Evolutionary conservation across 352 stramenopile species (phyloP), one percentile per base, ranked within the genome.

Genomic region (Globisporangium polare): DNA sequence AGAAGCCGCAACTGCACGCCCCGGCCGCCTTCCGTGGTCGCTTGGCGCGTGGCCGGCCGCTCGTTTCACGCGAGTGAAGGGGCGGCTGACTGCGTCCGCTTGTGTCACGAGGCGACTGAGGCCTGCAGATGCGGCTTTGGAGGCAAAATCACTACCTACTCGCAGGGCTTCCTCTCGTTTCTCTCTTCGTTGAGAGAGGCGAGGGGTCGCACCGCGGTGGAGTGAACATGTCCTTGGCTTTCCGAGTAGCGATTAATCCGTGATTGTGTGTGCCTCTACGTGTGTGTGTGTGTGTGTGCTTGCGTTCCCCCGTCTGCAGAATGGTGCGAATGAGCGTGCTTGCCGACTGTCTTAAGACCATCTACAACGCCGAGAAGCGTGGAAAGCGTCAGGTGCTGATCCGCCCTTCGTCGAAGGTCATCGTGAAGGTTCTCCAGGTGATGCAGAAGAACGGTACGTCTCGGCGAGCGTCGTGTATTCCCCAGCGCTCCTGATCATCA

Each of bases 271-370:
- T 54, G 29, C n/a, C 9, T 55, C 45, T 67, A 59, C 31, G 37
- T 74, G 41, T 68, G 22, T 76, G 12, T 67, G 39, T 52, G 29
- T 45, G 27, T 50, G 1, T 50, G n/a, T n/a, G n/a, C n/a, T n/a
- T 26, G 2, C n/a, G 46, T 15, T 18, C 15, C 27, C 39, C 41
- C 54, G 63, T 24, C 58, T 29, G 53, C 69, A 95, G 87, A 71
- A 99, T 99, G 97, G 97, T 99, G 84, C 97, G 97, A 81, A 99
- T 99, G 97, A 98, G 88, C 77, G 97, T 99, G 77, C 87, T 99
- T 67, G 97, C 97, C 72, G 98, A 99, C 89, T 98, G 94, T 80
- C 95, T 99, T 60, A 99, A 99, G 89, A 99, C 96, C 68, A 99
- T 99, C 70, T 99, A 97, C 85, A 99, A 99, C 85, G 98, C 98